These are phyloP conservation scores for Teunomyces gatunensis DNA, from an alignment of 805 yeast genomes.

Conservation along the genomic window DNA sequence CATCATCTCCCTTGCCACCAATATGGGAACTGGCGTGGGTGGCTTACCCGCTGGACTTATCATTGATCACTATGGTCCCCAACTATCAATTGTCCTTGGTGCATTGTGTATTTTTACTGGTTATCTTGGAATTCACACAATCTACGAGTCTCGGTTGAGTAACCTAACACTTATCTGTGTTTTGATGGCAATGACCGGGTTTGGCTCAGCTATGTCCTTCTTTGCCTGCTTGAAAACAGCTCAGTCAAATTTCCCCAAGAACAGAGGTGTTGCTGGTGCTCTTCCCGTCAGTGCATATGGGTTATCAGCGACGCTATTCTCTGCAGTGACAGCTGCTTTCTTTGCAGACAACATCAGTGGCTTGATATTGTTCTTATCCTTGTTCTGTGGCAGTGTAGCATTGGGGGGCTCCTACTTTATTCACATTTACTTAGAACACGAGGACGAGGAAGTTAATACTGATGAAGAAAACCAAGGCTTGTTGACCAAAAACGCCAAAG, in stretches of 20 bases:
- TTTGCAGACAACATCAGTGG: constrained; percentile 54
- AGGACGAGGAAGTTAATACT: constrained; percentile 11
- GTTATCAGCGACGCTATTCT: constrained; percentile 63
- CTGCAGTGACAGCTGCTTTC: constrained; percentile 52
- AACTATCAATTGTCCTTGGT: constrained; percentile 51
- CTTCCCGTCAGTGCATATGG: constrained; percentile 70
- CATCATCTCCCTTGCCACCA: constrained; percentile 57
- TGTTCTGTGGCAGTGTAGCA: constrained; percentile 48
- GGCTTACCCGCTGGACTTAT: constrained; percentile 71
- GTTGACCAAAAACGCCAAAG: neutral
- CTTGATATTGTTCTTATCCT: constrained; percentile 53
- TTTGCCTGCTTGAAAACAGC: constrained; percentile 56
- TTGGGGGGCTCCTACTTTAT: constrained; percentile 47
- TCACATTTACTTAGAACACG: constrained; percentile 31
- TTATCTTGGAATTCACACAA: constrained; percentile 47
- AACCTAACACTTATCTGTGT: constrained; percentile 43
- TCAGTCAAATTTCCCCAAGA: constrained; percentile 65
- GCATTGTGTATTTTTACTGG: constrained; percentile 54
- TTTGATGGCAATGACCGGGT: constrained; percentile 55
- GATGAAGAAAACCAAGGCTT: constrained; percentile 5
- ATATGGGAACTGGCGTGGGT: constrained; percentile 64
- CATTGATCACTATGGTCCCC: constrained; percentile 62
- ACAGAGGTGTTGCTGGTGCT: constrained; percentile 69
- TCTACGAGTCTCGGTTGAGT: constrained; percentile 41
- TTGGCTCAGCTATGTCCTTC: constrained; percentile 64